These are phyloP conservation scores for Deakozyma indianensis DNA, from an alignment of 805 yeast species.

Conservation along the genomic window DNA sequence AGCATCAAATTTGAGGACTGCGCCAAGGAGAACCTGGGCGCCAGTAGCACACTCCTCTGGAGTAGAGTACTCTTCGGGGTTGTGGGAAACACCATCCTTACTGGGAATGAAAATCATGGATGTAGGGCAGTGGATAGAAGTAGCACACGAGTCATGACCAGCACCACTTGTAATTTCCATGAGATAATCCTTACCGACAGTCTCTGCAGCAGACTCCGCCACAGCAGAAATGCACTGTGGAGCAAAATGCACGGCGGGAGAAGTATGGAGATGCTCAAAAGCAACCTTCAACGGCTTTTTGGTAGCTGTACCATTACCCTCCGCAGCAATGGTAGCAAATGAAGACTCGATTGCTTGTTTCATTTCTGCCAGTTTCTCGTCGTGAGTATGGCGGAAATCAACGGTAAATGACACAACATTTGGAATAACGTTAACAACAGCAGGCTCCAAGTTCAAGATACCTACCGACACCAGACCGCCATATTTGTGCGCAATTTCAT, in stretches of 20 bases:
- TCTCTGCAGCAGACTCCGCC: slow-evolving; percentile 30
- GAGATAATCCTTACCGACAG: slow-evolving; percentile 4
- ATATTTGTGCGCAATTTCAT: slow-evolving; percentile 37
- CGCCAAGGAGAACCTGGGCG: slow-evolving; percentile 38
- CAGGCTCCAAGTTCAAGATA: slow-evolving; percentile 40
- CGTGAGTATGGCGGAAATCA: slow-evolving; percentile 45
- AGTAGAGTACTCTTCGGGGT: slow-evolving; percentile 48
- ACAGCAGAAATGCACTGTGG: slow-evolving; percentile 38
- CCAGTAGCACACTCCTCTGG: slow-evolving; percentile 56
- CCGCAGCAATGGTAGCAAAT: slow-evolving; percentile 24
- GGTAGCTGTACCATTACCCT: slow-evolving; percentile 20
- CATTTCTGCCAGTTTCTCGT: slow-evolving; percentile 26
- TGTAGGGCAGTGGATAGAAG: slow-evolving; percentile 44
- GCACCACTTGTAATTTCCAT: slow-evolving; percentile 37
- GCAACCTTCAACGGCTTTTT: slow-evolving; percentile 16
- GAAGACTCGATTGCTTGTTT: slow-evolving; percentile 25
- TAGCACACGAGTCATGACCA: slow-evolving; percentile 59
- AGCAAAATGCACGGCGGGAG: slow-evolving; percentile 45
- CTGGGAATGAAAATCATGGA: slow-evolving; percentile 66
- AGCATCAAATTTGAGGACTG: slow-evolving; percentile 30
- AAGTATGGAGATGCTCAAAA: slow-evolving; percentile 31
- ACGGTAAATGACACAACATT: slow-evolving; percentile 42
- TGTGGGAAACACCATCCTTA: slow-evolving; percentile 51
- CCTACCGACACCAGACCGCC: slow-evolving; percentile 49
- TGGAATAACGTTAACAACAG: slow-evolving; percentile 55